These are phyloP conservation scores for Rhodotorula babjevae DNA, from an alignment of 768 basidiomycete genomes.

Conservation along the genomic window DNA sequence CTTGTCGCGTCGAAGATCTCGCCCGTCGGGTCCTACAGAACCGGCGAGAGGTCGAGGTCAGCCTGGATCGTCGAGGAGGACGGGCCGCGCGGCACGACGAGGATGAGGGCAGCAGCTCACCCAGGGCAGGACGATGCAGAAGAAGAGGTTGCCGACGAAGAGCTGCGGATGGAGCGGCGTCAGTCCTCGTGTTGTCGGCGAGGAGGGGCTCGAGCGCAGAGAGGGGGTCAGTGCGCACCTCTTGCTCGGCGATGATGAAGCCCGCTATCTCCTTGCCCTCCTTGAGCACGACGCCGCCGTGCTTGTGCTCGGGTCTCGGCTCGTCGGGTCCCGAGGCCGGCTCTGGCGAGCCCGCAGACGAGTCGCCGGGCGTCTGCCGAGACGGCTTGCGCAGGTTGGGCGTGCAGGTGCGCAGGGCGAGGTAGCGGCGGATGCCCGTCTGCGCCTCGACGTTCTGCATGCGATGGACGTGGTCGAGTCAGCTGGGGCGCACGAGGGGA, in stretches of 20 bases:
- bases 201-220: too few species aligned
- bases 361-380: background rate
- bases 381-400: slow-evolving; percentile 31
- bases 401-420: slow-evolving; percentile 22
- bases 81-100: too few species aligned
- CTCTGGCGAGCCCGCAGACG: background rate
- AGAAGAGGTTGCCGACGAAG: slow-evolving; percentile 16
- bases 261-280: slow-evolving; percentile 30
- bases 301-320: background rate
- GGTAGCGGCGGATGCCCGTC: slow-evolving; percentile 15
- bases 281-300: slow-evolving; percentile 6
- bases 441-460: slow-evolving; percentile 1
- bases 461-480: too few species aligned
- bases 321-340: background rate
- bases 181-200: too few species aligned
- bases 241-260: slow-evolving; percentile 29
- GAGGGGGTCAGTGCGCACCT: too few species aligned
- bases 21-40: slow-evolving; percentile 25
- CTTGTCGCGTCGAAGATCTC: slow-evolving; percentile 35
- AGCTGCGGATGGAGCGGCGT: background rate
- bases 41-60: too few species aligned
- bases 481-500: background rate
- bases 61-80: too few species aligned
- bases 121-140: slow-evolving; percentile 32
- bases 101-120: too few species aligned